Evolutionary conservation across 805 yeast species (phyloP).

Genomic region (Suhomyces vadensis): DNA sequence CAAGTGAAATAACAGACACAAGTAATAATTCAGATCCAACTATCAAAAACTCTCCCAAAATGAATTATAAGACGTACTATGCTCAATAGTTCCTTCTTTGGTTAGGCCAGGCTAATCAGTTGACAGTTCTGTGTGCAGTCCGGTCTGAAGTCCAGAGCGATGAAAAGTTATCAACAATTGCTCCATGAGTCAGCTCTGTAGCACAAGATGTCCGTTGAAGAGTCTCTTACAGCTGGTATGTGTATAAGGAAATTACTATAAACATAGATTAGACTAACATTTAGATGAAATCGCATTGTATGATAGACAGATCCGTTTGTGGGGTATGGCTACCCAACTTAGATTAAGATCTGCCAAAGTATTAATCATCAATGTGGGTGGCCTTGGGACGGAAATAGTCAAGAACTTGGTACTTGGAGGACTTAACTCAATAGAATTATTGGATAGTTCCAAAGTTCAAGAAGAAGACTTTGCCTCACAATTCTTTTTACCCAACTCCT

Average conservation of each 20-base stretch:
- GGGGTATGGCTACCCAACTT: conserved; percentile 95
- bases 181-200: not conserved
- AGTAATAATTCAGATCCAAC: too few relatives aligned
- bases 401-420: conserved; percentile 91
- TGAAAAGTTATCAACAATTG: not conserved
- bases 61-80: too few relatives aligned
- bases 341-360: conserved; percentile 71
- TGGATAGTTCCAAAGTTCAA: conserved; percentile 55
- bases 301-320: conserved; percentile 90
- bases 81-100: too few relatives aligned
- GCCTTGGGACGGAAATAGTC: conserved; percentile 76
- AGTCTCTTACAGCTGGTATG: conserved; percentile 22
- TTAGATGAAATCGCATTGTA: conserved; percentile 85
- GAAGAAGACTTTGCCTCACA: conserved; percentile 72
- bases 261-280: conserved; percentile 3
- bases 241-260: not conserved
- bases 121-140: too few relatives aligned
- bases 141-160: not conserved
- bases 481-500: conserved; percentile 63
- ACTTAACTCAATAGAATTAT: conserved; percentile 69
- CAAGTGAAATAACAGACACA: too few relatives aligned
- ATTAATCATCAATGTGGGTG: conserved; percentile 69
- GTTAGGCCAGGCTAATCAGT: too few relatives aligned
- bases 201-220: conserved; percentile 3
- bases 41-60: too few relatives aligned